Percentiles rank a stretch among this genome's conserved stretches.
Evolutionary conservation across 2,329 filamentous ascomycete genomes (phyloP).

Genomic region (Dothistroma pini): DNA sequence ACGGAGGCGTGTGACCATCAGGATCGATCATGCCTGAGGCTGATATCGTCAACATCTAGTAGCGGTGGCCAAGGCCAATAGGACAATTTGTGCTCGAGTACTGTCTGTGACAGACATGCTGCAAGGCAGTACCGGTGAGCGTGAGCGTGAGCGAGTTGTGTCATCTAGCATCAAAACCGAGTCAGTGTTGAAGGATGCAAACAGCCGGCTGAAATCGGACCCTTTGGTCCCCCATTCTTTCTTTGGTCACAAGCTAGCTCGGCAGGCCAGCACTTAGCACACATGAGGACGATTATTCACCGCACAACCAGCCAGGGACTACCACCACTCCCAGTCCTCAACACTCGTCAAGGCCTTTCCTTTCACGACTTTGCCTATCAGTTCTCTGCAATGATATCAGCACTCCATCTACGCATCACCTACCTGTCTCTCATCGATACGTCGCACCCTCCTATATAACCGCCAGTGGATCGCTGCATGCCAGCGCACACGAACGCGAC

Average conservation of each 20-base stretch:
- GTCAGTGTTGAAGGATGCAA: neutral
- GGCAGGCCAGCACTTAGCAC: neutral
- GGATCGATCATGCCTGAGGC: no score
- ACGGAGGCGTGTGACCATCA: no score
- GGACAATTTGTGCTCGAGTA: no score
- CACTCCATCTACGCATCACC: conserved; percentile 5
- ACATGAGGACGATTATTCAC: neutral
- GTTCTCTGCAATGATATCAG: conserved; percentile 9
- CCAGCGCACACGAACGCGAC: conserved; percentile 3
- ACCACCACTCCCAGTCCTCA: neutral
- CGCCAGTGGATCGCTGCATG: conserved; percentile 8
- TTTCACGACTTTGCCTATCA: neutral
- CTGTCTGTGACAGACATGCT: no score
- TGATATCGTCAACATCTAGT: no score
- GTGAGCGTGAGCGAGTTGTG: neutral
- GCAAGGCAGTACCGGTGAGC: no score
- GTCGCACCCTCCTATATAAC: conserved; percentile 23
- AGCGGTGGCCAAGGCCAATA: no score
- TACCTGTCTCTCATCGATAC: conserved; percentile 9
- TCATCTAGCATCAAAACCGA: no score
- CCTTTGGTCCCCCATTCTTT: no score
- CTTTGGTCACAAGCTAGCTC: neutral
- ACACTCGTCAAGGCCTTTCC: neutral
- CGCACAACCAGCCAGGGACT: neutral
- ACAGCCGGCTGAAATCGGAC: neutral